Percentiles rank a stretch among this genome's conserved stretches.
Conservation (phyloP, 1,284 basidiomycete genomes). For the Golubevia pallescens region DNA sequence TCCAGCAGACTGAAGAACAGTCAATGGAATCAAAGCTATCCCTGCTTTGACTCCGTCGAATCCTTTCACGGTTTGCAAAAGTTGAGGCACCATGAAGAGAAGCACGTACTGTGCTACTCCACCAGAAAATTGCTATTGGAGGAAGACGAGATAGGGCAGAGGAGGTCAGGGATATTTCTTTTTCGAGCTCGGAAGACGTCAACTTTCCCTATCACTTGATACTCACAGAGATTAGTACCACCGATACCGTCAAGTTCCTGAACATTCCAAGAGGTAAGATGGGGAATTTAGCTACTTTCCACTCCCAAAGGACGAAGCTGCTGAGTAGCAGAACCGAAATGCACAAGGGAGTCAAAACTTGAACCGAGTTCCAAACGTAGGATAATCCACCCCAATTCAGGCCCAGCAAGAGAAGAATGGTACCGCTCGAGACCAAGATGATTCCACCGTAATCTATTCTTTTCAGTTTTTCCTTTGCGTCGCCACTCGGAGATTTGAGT, state of each 20-base stretch:
- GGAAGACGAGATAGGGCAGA: not conserved
- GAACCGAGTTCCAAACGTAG: constrained; percentile 21
- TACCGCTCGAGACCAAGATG: not conserved
- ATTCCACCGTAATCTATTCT: constrained; percentile 2
- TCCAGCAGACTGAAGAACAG: constrained; percentile 64
- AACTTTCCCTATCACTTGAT: too few species aligned
- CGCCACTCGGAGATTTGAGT: not conserved
- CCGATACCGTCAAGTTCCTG: constrained; percentile 25
- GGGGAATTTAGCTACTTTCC: constrained; percentile 22
- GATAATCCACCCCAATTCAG: constrained; percentile 3
- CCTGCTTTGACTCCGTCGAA: constrained; percentile 35
- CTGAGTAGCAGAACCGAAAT: constrained; percentile 19
- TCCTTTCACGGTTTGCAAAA: constrained; percentile 39
- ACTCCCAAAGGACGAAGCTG: constrained; percentile 32
- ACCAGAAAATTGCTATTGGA: not conserved
- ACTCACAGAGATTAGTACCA: constrained; percentile 16
- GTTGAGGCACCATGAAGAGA: constrained; percentile 43
- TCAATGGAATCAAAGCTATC: constrained; percentile 35
- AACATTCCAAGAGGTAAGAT: constrained; percentile 40
- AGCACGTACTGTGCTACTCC: constrained; percentile 13
- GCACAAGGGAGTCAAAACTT: constrained; percentile 34
- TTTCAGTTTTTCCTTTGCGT: not conserved
- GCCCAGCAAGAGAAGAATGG: not conserved
- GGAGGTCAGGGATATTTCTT: too few species aligned
- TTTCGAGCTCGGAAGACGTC: too few species aligned